Conservation (phyloP, 106 monocot genomes). For the Dendrobium nobile region DNA sequence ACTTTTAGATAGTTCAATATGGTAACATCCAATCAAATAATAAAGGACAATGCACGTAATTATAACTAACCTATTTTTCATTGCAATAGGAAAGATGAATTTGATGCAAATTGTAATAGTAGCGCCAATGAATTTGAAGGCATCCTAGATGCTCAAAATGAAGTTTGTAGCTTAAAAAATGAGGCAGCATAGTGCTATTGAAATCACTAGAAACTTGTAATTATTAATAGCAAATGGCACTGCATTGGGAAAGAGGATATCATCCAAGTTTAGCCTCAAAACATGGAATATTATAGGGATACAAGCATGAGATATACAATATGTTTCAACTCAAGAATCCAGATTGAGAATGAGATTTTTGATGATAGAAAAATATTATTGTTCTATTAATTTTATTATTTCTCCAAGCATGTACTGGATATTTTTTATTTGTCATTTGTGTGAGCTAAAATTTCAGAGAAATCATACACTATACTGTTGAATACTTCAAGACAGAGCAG, state of each 20-base stretch:
- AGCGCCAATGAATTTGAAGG: slow-evolving; percentile 92
- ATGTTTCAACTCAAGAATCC: slow-evolving; percentile 5
- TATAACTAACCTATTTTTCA: slow-evolving; percentile 48
- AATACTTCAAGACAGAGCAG: no score
- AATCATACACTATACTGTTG: no score
- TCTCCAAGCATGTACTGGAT: no score
- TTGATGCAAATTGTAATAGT: slow-evolving; percentile 83
- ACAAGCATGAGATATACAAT: slow-evolving; percentile 88
- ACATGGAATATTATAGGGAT: slow-evolving; percentile 82
- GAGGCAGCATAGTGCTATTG: slow-evolving; percentile 34
- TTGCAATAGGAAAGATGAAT: slow-evolving; percentile 85
- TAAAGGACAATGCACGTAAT: background rate
- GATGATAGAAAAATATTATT: no score
- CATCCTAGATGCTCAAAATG: slow-evolving; percentile 96
- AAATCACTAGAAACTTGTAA: slow-evolving; percentile 44
- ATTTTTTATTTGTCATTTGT: no score
- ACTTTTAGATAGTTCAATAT: background rate
- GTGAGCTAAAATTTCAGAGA: no score
- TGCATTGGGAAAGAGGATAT: slow-evolving; percentile 64
- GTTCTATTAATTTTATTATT: no score
- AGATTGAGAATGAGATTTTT: no score
- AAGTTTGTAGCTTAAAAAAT: slow-evolving; percentile 66
- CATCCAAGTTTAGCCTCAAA: slow-evolving; percentile 76
- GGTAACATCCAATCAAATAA: background rate
- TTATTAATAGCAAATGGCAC: slow-evolving; percentile 50